Conservation (phyloP, 768 basidiomycete species). For the Pulveroboletus frians region DNA sequence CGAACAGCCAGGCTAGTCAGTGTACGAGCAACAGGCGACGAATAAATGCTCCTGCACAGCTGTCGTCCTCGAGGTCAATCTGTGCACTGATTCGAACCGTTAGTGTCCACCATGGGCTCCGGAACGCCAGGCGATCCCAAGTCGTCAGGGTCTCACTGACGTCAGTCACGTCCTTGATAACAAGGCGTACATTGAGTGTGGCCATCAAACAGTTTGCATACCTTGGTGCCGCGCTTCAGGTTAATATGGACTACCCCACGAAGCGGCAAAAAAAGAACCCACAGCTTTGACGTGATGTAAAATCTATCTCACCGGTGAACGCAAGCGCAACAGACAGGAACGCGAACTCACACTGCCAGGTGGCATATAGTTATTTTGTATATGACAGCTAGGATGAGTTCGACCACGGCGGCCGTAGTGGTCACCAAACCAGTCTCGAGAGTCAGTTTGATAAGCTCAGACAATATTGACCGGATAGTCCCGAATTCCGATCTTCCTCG, state of each 20-base stretch:
- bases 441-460: not conserved
- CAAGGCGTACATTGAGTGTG: not conserved
- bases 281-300: not conserved
- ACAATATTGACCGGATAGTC: not conserved
- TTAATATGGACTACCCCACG: not conserved
- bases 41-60: not conserved
- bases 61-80: too few species aligned
- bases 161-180: not conserved
- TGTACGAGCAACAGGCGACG: not conserved
- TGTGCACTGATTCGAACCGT: not conserved
- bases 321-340: not conserved
- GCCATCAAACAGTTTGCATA: not conserved
- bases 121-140: not conserved
- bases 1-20: not conserved
- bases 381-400: not conserved
- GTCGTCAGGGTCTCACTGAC: not conserved
- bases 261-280: not conserved
- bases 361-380: not conserved
- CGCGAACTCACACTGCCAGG: not conserved
- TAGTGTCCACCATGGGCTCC: not conserved
- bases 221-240: not conserved
- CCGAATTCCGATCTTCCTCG: not conserved
- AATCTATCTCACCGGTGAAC: not conserved
- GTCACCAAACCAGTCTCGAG: not conserved
- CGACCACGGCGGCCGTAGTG: not conserved